Evolutionary conservation across 345 rosid genomes (phyloP), one percentile per base, ranked within the genome.

Genomic region (Ailanthus altissimus): DNA sequence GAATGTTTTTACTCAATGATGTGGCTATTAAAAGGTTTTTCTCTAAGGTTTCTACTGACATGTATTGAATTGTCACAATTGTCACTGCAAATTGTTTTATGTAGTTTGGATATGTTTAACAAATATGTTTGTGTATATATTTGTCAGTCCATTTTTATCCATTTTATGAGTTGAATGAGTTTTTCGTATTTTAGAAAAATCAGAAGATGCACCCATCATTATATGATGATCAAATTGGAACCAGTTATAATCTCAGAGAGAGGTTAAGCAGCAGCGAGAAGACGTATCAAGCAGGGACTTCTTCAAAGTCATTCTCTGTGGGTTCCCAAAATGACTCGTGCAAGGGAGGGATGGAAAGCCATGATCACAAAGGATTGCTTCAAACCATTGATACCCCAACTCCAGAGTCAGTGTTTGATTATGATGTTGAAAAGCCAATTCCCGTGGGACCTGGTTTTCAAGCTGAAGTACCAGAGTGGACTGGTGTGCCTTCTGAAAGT

Each of bases 141-240:
- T 50, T 63, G 20, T 38, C 1, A 32, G 3, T 32, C 70, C 13
- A 8, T 80, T 50, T 58, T 50, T 49, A 67, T 57, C 47, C 58
- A 40, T 42, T 58, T 28, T 62, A 42, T 25, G 69, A 81, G 77
- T 74, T 45, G 45, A 53, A 21, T 66, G 43, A 18, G 79, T 20
- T 61, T 72, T 63, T 6, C 51, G 16, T 77, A 77, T 71, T 83
- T 77, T 86, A 92, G 97, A 92, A 84, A 84, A 67, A 84, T 67
- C 91, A 84, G 87, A 91, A 79, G 89, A 90, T 88, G 94, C 97
- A 88, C 80, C 99, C 97, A 3, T 84, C 79, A 75, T 65, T 89
- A 85, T 92, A 93, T 77, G 97, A 89, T 21, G 97, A 91, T 84
- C 83, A 84, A 25, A 60, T 66, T 79, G 94, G 91, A 77, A 77